Percentiles rank a stretch among this genome's conserved stretches.
These are phyloP conservation scores for Cercis canadensis DNA, from an alignment of 306 rosid genomes.

Conservation along the genomic window DNA sequence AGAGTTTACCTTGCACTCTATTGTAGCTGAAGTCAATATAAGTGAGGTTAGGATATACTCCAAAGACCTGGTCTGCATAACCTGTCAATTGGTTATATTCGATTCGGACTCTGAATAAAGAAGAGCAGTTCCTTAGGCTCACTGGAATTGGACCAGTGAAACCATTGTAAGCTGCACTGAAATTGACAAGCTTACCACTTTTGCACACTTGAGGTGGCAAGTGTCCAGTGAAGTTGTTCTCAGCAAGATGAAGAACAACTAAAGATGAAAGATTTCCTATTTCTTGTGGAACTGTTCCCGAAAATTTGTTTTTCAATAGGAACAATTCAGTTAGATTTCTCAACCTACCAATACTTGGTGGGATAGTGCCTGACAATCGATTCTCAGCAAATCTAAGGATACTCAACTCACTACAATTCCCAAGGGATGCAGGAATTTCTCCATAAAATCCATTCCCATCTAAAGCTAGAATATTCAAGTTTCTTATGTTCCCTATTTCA, in stretches of 20 bases:
- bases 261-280: conserved; percentile 60
- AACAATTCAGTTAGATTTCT: conserved; percentile 49
- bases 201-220: conserved; percentile 63
- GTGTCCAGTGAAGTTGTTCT: conserved; percentile 57
- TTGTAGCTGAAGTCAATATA: conserved; percentile 64
- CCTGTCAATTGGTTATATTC: conserved; percentile 53
- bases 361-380: conserved; percentile 52
- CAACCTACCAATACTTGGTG: conserved; percentile 47
- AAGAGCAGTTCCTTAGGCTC: conserved; percentile 50
- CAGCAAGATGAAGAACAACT: conserved; percentile 54
- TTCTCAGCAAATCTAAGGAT: conserved; percentile 47
- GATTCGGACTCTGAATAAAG: conserved; percentile 53
- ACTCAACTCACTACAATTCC: conserved; percentile 50
- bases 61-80: conserved; percentile 51
- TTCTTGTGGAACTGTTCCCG: conserved; percentile 53
- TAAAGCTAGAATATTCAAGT: conserved; percentile 45
- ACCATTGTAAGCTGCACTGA: conserved; percentile 50
- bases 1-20: conserved; percentile 44
- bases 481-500: conserved; percentile 60
- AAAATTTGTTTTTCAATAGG: conserved; percentile 39
- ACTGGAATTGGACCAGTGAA: conserved; percentile 60
- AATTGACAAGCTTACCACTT: conserved; percentile 54
- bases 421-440: conserved; percentile 56
- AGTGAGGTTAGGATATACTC: conserved; percentile 61
- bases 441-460: conserved; percentile 51